Base-by-base conservation (phyloP, 129 eudicot genomes). In the Pittosporum tobira region DNA sequence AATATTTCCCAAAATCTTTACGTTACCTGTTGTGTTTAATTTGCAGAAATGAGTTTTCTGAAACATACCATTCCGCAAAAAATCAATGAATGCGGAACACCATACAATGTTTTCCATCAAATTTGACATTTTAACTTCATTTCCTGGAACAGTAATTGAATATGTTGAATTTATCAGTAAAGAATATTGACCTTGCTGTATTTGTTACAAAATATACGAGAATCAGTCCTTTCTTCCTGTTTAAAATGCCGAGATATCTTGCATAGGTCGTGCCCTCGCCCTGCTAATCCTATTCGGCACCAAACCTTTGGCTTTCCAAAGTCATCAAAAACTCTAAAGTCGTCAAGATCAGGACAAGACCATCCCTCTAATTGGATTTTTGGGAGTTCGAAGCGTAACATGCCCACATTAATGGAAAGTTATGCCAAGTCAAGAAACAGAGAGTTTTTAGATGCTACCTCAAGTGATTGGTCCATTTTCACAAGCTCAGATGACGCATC, bases 401-500 rank as follows among this genome's bases (percentile, higher is more conserved):
- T 15, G 6, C 64, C 65, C 18, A 72, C 71, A n/a, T 20, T 40
- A n/a, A 9, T 45, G 59, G 72, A 50, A 19, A 61, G 47, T n/a
- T 38, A 64, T 55, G 46, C 75, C 4, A 62, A 72, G 44, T 76
- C 87, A 20, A 47, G 69, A 21, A 58, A 50, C 42, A 48, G 44
- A 27, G 88, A 89, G 55, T 82, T 77, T 57, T 85, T 88, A 22
- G 97, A 84, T 30, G 75, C 91, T 22, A 63, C 91, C 48, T 79
- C 96, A 36, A 88, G 88, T 38, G 96, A 88, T 46, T 82, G 96
- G 94, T 88, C 96, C 44, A 54, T 81, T 8, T 84, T 88, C 48
- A 84, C 96, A 13, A 88, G 91, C 81, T 88, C 96, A 16, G 96
- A 88, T 26, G 96, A 88, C 1, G 89, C 96, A 49, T 88, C 96